Evolutionary conservation across 2,329 filamentous ascomycete genomes (phyloP).

Genomic region (Coniochaeta ligniaria): DNA sequence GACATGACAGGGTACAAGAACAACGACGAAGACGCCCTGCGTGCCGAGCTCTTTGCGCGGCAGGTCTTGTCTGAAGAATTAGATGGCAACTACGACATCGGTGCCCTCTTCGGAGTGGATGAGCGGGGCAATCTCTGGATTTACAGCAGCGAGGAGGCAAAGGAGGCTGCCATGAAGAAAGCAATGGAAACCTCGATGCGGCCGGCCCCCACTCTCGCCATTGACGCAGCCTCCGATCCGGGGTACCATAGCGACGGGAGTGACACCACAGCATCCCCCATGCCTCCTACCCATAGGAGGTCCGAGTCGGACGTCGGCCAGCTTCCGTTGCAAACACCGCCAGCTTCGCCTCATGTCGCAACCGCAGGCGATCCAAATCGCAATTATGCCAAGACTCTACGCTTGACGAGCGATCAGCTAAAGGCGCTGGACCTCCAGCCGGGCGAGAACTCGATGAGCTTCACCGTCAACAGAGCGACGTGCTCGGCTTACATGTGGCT

Average conservation of each 20-base stretch:
- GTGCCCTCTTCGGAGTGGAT: slow-evolving; percentile 88
- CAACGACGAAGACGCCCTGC: slow-evolving; percentile 84
- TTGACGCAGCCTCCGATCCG: slow-evolving; percentile 85
- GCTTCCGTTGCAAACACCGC: slow-evolving; percentile 53
- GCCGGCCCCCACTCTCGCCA: slow-evolving; percentile 43
- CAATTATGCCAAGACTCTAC: slow-evolving; percentile 94
- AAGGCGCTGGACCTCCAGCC: slow-evolving; percentile 75
- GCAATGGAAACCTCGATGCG: slow-evolving; percentile 45
- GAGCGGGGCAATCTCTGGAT: slow-evolving; percentile 99
- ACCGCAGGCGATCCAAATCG: slow-evolving; percentile 63
- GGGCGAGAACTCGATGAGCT: slow-evolving; percentile 90
- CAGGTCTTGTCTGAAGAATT: slow-evolving; percentile 90
- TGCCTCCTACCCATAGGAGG: slow-evolving; percentile 45
- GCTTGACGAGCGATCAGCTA: slow-evolving; percentile 90
- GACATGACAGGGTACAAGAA: slow-evolving; percentile 98
- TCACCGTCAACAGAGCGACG: slow-evolving; percentile 91
- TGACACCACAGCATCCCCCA: slow-evolving; percentile 43
- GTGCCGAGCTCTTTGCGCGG: slow-evolving; percentile 86
- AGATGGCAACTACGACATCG: slow-evolving; percentile 93
- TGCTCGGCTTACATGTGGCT: slow-evolving; percentile 90
- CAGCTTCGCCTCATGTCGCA: slow-evolving; percentile 53
- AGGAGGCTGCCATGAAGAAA: slow-evolving; percentile 73
- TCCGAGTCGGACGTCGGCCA: slow-evolving; percentile 60
- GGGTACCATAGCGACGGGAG: slow-evolving; percentile 92
- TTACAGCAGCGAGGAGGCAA: slow-evolving; percentile 95